These are phyloP conservation scores for Leptographium galeiforme DNA, from an alignment of 2,329 filamentous ascomycete species.

Conservation along the genomic window DNA sequence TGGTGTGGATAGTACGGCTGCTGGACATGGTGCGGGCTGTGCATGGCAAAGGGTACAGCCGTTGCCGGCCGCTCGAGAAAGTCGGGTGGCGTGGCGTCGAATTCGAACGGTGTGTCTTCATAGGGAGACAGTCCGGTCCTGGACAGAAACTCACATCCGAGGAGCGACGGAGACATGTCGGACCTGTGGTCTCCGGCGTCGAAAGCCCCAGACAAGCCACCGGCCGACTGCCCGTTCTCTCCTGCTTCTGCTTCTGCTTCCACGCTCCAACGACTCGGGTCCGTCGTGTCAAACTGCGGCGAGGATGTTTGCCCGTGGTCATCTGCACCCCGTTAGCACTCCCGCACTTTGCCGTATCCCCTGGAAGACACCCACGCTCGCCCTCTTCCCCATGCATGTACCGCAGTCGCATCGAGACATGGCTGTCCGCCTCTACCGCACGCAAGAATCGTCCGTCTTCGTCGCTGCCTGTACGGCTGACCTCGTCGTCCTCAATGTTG, in stretches of 20 bases:
- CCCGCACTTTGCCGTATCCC: no score
- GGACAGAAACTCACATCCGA: background rate
- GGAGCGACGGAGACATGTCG: background rate
- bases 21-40: background rate
- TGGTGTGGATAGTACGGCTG: background rate
- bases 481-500: background rate
- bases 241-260: background rate
- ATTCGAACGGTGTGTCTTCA: background rate
- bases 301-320: background rate
- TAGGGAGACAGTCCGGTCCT: background rate
- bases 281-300: background rate
- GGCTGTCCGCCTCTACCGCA: background rate
- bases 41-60: conserved; percentile 1
- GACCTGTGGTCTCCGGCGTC: background rate
- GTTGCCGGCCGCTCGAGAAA: conserved; percentile 3
- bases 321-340: background rate
- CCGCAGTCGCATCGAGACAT: background rate
- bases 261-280: background rate
- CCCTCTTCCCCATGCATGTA: background rate
- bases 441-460: background rate
- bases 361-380: background rate
- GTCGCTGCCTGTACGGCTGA: background rate
- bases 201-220: no score
- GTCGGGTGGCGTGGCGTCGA: background rate
- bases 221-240: background rate